Percentiles rank a stretch among this genome's conserved stretches.
Evolutionary conservation across 441 rosid species (phyloP).

Genomic region (Euphorbia celastroides): DNA sequence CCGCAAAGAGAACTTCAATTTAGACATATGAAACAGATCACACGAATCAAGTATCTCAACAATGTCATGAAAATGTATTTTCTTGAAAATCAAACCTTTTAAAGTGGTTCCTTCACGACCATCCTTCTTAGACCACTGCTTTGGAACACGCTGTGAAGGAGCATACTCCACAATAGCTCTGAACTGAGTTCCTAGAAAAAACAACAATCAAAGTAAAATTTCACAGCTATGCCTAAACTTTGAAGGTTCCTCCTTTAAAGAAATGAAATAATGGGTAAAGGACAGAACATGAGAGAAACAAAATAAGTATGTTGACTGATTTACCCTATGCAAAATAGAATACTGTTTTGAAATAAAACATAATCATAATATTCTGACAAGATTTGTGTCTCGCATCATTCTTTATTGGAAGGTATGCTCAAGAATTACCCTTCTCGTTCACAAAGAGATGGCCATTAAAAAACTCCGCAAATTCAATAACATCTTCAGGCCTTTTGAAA

Average conservation of each 20-base stretch:
- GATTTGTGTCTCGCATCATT: slow-evolving; percentile 12
- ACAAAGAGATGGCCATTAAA: slow-evolving; percentile 73
- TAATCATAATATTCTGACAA: slow-evolving; percentile 1
- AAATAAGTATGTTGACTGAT: background rate
- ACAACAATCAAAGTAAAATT: slow-evolving; percentile 2
- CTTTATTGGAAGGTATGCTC: slow-evolving; percentile 12
- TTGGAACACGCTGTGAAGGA: slow-evolving; percentile 67
- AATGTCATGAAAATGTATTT: background rate
- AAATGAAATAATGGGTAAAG: background rate
- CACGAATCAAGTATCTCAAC: too few relatives aligned
- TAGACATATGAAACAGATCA: too few relatives aligned
- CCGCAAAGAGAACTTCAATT: slow-evolving; percentile 23
- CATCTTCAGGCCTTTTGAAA: slow-evolving; percentile 59
- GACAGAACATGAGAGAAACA: background rate
- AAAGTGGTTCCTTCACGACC: slow-evolving; percentile 66
- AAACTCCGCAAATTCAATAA: slow-evolving; percentile 65
- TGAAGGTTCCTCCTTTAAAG: slow-evolving; percentile 1
- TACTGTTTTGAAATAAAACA: slow-evolving; percentile 10
- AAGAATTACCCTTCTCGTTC: slow-evolving; percentile 64
- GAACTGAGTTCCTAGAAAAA: slow-evolving; percentile 53
- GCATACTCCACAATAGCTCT: slow-evolving; percentile 66
- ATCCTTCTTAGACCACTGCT: slow-evolving; percentile 54
- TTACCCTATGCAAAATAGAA: slow-evolving; percentile 15
- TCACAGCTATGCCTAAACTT: background rate
- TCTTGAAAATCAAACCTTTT: slow-evolving; percentile 35